Base-by-base conservation (phyloP, 23 red algal species). In the Agarophyton chilense region DNA sequence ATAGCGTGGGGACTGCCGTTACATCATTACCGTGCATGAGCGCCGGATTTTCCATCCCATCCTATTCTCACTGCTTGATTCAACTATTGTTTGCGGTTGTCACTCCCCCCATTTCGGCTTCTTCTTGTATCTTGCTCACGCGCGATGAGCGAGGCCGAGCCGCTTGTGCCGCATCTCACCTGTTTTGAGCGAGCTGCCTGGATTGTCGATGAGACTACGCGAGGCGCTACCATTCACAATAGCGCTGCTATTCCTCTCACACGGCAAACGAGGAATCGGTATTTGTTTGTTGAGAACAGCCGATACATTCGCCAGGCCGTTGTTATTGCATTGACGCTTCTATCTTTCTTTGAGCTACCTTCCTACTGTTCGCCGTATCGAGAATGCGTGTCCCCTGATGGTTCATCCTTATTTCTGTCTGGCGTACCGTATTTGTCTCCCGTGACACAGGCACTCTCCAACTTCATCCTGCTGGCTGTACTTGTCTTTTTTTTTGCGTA, bases 161-260 rank as follows among this genome's bases (percentile, higher is more conserved):
- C 43, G 68, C 68, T 74, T 24, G 40, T 74, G 1, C 34, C 68
- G 18, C 21, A 22, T 24, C 91, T 94, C 52, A 72, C 31, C 16
- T 50, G 66, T 41, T 64, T 73, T 68, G 91, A 84, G 56, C 51
- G 64, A 65, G 91, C 91, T 12, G 91, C 91, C 42, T 94, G 91
- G 91, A 86, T 94, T 52, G 61, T 94, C 47, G 91, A 94, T 56
- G 91, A 94, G 81, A 85, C 82, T 35, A 60, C 80, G 25, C 91
- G 91, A 52, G 91, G 91, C 67, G 49, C 55, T 41, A 29, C 72
- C 34, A 78, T 94, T 63, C 18, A 44, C 24, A 56, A 75, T 29
- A 39, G 38, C 14, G 47, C 28, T 2, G 72, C 68, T 6, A 81
- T 94, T 19, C 81, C 81, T 19, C 82, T 29, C 39, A 86, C 79